These are phyloP conservation scores for Auricularia sp. DNA, from an alignment of 768 basidiomycete genomes.

Conservation along the genomic window DNA sequence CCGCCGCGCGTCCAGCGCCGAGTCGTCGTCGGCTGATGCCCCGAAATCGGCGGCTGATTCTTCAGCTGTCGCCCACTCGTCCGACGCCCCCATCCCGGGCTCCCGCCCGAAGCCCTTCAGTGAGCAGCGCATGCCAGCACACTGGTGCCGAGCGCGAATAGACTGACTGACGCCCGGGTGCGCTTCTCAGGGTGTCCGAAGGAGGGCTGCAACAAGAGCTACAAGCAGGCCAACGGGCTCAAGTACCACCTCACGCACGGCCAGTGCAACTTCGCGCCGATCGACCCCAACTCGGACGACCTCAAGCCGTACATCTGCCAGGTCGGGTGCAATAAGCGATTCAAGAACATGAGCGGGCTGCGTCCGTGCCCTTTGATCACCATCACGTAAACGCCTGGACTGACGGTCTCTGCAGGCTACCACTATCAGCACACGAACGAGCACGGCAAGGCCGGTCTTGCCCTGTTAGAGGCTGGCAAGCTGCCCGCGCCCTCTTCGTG, in stretches of 20 bases:
- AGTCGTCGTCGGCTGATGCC: slow-evolving; percentile 11
- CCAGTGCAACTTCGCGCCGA: slow-evolving; percentile 86
- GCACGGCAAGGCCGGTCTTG: slow-evolving; percentile 83
- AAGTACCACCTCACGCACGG: slow-evolving; percentile 94
- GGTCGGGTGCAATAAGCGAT: slow-evolving; percentile 75
- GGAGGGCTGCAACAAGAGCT: slow-evolving; percentile 89
- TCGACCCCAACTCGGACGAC: slow-evolving; percentile 51
- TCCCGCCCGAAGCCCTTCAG: slow-evolving; percentile 74
- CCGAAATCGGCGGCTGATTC: slow-evolving; percentile 5
- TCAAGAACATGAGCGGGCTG: slow-evolving; percentile 98
- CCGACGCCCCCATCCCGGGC: slow-evolving; percentile 43
- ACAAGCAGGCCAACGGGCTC: slow-evolving; percentile 91
- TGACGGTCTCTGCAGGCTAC: slow-evolving; percentile 31
- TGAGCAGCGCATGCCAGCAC: slow-evolving; percentile 7
- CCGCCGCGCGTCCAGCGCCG: slow-evolving; percentile 9
- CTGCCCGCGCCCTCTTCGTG: slow-evolving; percentile 15
- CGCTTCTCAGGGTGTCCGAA: slow-evolving; percentile 59
- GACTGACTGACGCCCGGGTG: slow-evolving; percentile 14
- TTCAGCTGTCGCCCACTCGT: slow-evolving; percentile 31
- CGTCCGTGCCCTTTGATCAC: slow-evolving; percentile 23
- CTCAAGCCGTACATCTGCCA: slow-evolving; percentile 79
- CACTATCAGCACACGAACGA: slow-evolving; percentile 96
- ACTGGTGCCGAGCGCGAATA: not conserved
- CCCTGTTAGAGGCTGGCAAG: slow-evolving; percentile 67
- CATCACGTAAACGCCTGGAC: not conserved